A percentile compares a stretch with the other conserved stretches of the same genome.
Conservation (phyloP, 176 grass and related monocot species). For the Pontederia crassipes region DNA sequence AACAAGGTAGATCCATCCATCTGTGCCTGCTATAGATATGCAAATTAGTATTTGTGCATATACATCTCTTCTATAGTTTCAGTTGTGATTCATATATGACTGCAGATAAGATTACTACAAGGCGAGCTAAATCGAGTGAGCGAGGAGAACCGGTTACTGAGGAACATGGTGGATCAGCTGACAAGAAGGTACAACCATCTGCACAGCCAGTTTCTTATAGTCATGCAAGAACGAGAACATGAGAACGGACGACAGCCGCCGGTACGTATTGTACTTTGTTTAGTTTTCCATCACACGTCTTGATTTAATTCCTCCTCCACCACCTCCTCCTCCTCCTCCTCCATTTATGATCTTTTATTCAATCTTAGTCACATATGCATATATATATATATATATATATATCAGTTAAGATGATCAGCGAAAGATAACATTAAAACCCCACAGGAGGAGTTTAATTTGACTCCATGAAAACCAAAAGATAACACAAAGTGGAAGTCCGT, state of each 20-base stretch:
- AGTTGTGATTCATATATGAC: background rate
- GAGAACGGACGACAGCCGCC: background rate
- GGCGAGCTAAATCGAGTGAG: conserved; percentile 24
- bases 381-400: too few species aligned
- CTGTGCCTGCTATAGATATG: background rate
- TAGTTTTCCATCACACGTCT: background rate
- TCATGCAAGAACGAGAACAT: conserved; percentile 17
- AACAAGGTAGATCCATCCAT: background rate
- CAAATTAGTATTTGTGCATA: background rate
- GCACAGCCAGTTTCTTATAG: conserved; percentile 30
- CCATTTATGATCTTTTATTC: too few species aligned
- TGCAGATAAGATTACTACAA: conserved; percentile 17
- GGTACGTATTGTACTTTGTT: background rate
- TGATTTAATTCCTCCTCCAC: too few species aligned
- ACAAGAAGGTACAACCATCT: conserved; percentile 28
- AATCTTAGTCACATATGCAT: too few species aligned
- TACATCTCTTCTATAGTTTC: too few species aligned
- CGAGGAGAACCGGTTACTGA: conserved; percentile 37
- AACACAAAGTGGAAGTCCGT: too few species aligned
- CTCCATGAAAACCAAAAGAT: too few species aligned
- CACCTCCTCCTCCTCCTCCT: too few species aligned
- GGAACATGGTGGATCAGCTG: conserved; percentile 35
- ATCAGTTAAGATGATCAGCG: too few species aligned
- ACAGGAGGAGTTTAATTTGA: too few species aligned
- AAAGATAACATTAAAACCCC: too few species aligned